These are phyloP conservation scores for Anacardium occidentale DNA, from an alignment of 345 rosid genomes.

Conservation along the genomic window DNA sequence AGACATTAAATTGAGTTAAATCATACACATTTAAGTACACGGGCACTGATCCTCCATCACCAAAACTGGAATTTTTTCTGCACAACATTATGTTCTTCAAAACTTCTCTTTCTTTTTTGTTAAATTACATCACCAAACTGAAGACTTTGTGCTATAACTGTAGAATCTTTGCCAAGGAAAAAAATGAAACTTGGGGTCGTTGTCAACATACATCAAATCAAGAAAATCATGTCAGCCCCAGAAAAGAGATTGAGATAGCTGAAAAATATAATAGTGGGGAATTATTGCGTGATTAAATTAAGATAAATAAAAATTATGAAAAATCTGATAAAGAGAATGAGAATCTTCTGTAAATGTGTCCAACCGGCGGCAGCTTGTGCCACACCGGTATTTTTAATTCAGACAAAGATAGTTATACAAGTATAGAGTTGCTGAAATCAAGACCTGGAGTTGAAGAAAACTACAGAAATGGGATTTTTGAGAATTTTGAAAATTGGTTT, in stretches of 20 bases:
- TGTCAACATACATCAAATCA: conserved; percentile 14
- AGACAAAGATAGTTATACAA: not conserved
- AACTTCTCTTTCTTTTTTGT: no score
- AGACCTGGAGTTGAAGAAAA: not conserved
- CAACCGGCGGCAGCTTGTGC: conserved; percentile 35
- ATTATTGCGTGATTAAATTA: not conserved
- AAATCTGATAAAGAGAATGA: conserved; percentile 31
- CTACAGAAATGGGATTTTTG: conserved; percentile 7
- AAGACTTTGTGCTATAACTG: not conserved
- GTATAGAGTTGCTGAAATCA: not conserved
- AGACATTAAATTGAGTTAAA: conserved; percentile 91
- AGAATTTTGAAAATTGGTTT: conserved; percentile 7
- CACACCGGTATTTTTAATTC: conserved; percentile 19
- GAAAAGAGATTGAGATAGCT: not conserved
- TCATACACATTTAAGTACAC: conserved; percentile 95
- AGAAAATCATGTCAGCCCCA: not conserved
- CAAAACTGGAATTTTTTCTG: conserved; percentile 45
- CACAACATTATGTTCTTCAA: conserved; percentile 54
- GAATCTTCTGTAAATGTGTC: conserved; percentile 32
- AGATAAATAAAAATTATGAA: not conserved
- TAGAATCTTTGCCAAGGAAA: not conserved
- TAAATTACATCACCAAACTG: not conserved
- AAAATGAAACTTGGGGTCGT: not conserved
- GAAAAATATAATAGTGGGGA: not conserved
- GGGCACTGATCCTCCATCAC: conserved; percentile 74